Evolutionary conservation across 495 filamentous ascomycete genomes (phyloP), one percentile per base, ranked within the genome.

Genomic region (Hypoxylon fuscum): DNA sequence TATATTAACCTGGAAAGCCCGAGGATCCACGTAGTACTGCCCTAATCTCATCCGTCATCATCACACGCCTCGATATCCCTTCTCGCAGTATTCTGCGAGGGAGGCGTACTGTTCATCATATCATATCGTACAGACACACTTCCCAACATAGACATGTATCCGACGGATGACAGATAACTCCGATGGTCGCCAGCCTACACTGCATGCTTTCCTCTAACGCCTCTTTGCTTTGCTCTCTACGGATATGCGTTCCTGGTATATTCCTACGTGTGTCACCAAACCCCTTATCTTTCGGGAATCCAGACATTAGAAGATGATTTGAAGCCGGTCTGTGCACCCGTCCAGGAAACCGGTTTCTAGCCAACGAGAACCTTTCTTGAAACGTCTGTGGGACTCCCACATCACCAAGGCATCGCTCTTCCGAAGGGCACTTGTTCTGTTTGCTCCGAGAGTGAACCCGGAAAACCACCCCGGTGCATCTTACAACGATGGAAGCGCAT

Each of bases 191-290:
- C 38, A 44, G 35, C 51, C 41, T 38, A 43, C 11, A 8, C 27
- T 37, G 27, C 23, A 54, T 58, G 35, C 18, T 57, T 53, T 54
- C 53, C 63, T 40, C 42, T 17, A 54, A 57, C 63, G 52, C 57
- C 57, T n/a, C n/a, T 49, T 47, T 53, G 46, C 52, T 57, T 66
- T 62, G 40, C 57, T 61, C n/a, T 27, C 42, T 61, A 62, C 57
- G 37, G 29, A 54, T 21, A 62, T 58, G 57, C 53, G 47, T 46
- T 37, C 15, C 14, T 55, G 63, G 57, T 66, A 66, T 66, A 58
- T 62, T 56, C 63, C 48, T 62, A 62, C 56, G 27, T 62, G 56
- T 66, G 40, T 57, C 56, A n/a, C 47, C 51, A 44, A 46, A 43
- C 53, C 57, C 52, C 57, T 38, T 50, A 29, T 41, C 31, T 32